Conservation (phyloP, 2,329 filamentous ascomycete species). For the Aureobasidium uvarum region DNA sequence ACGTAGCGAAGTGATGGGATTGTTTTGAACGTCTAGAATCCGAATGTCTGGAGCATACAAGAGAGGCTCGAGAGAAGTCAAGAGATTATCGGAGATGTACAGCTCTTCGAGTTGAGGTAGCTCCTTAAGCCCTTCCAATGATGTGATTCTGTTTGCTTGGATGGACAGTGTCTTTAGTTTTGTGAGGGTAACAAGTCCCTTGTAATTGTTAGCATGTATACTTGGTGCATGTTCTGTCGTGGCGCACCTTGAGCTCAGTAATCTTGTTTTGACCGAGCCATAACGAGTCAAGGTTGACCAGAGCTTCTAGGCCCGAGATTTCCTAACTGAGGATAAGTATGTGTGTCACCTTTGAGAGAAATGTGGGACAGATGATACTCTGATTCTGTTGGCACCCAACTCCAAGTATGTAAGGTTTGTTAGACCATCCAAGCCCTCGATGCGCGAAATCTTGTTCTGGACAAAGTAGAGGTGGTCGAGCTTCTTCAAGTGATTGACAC, state of each 20-base stretch:
- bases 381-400: constrained; percentile 86
- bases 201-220: not conserved
- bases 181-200: constrained; percentile 67
- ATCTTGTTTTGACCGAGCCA: constrained; percentile 99
- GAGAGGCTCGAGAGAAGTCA: constrained; percentile 73
- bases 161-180: constrained; percentile 88
- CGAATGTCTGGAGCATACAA: constrained; percentile 56
- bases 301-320: constrained; percentile 77
- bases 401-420: constrained; percentile 78
- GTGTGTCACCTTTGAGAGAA: not conserved
- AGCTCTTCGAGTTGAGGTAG: constrained; percentile 82
- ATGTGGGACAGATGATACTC: constrained; percentile 37
- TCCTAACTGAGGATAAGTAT: constrained; percentile 44
- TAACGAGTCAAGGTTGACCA: constrained; percentile 77
- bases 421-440: constrained; percentile 78
- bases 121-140: constrained; percentile 70
- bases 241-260: constrained; percentile 61
- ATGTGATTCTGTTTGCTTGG: constrained; percentile 87
- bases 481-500: constrained; percentile 71
- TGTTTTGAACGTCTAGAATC: constrained; percentile 86
- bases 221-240: not conserved
- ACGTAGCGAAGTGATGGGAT: constrained; percentile 71
- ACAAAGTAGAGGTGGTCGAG: constrained; percentile 87
- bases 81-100: constrained; percentile 92
- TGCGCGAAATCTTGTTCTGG: constrained; percentile 86